Conservation (phyloP, 2,329 filamentous ascomycete genomes). For the Pseudogymnoascus pannorum region DNA sequence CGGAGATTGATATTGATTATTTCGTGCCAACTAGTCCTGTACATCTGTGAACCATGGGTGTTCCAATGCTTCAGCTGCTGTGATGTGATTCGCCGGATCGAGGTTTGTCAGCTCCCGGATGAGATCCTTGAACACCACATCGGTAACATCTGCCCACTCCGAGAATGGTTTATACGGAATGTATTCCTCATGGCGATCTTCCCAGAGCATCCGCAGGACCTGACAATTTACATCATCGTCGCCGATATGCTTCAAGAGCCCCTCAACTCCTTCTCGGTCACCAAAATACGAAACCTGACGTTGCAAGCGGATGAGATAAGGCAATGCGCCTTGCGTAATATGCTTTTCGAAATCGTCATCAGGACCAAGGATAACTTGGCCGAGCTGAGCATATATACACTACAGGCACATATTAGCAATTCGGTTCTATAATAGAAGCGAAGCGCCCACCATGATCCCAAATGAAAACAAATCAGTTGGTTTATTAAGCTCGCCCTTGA, state of each 20-base stretch:
- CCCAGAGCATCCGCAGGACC: slow-evolving; percentile 29
- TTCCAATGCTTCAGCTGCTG: slow-evolving; percentile 27
- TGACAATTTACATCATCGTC: slow-evolving; percentile 28
- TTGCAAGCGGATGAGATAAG: slow-evolving; percentile 21
- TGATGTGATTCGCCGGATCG: slow-evolving; percentile 29
- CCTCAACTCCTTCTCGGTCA: slow-evolving; percentile 1
- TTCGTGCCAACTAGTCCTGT: too few species aligned
- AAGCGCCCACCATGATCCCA: slow-evolving; percentile 9
- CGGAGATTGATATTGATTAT: too few species aligned
- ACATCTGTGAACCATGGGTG: slow-evolving; percentile 26
- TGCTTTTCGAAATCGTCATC: slow-evolving; percentile 13
- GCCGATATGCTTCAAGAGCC: slow-evolving; percentile 24
- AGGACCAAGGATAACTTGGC: slow-evolving; percentile 11
- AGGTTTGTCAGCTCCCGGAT: slow-evolving; percentile 28
- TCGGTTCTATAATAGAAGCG: not conserved
- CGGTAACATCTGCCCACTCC: slow-evolving; percentile 25
- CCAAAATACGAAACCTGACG: slow-evolving; percentile 13
- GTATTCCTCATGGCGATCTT: slow-evolving; percentile 26
- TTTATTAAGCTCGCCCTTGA: slow-evolving; percentile 13
- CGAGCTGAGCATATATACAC: slow-evolving; percentile 13
- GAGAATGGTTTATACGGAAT: slow-evolving; percentile 29
- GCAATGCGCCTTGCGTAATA: slow-evolving; percentile 14
- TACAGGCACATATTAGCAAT: slow-evolving; percentile 6
- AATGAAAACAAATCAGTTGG: slow-evolving; percentile 13
- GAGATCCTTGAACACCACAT: slow-evolving; percentile 28